Percentiles rank a stretch among this genome's conserved stretches.
Conservation (phyloP, 306 rosid genomes). For the Mimosa bimucronata region DNA sequence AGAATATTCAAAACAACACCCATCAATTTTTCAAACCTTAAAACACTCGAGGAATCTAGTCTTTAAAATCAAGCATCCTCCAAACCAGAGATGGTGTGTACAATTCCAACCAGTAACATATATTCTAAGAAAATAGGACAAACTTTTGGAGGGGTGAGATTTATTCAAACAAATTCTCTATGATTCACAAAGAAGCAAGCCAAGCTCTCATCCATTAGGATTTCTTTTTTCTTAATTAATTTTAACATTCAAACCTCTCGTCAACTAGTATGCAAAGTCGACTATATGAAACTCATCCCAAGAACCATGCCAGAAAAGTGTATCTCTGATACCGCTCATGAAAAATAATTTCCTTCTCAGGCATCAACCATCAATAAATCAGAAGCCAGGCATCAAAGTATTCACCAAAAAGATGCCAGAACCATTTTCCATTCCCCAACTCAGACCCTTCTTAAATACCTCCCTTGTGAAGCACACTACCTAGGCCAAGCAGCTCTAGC, state of each 20-base stretch:
- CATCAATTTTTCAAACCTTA: not conserved
- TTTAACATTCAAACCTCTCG: not conserved
- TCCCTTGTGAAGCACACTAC: not conserved
- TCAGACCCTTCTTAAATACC: not conserved
- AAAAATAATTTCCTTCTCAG: not conserved
- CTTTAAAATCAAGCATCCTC: not conserved
- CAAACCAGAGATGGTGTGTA: not conserved
- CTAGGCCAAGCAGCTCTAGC: not conserved
- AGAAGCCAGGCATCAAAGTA: not conserved
- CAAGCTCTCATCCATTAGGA: not conserved
- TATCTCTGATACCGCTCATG: not conserved
- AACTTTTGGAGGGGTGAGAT: not conserved
- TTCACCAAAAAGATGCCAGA: not conserved
- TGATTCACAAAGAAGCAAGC: not conserved
- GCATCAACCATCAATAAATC: not conserved
- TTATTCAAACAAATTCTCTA: not conserved
- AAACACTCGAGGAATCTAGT: not conserved
- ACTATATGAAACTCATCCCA: not conserved
- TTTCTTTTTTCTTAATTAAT: not conserved
- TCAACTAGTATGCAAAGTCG: not conserved
- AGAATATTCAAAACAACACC: not conserved
- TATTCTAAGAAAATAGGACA: not conserved
- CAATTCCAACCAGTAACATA: not conserved
- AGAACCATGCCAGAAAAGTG: not conserved
- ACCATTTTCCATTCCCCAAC: not conserved